Conservation (phyloP, 306 rosid species). For the Notholithocarpus densiflorus region DNA sequence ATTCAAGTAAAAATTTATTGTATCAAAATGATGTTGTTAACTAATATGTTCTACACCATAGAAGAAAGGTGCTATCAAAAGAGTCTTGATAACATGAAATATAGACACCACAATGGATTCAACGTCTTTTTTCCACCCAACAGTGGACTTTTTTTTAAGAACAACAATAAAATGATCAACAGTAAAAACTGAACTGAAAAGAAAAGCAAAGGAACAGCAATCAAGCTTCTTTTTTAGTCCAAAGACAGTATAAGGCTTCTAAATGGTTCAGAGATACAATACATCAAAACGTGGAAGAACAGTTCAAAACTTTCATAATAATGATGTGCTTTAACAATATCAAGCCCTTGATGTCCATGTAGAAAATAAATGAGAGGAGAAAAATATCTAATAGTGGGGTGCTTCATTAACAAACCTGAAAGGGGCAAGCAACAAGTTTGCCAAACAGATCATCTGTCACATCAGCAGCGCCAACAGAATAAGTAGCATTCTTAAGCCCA, state of each 20-base stretch:
- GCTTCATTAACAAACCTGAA: conserved; percentile 44
- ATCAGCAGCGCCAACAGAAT: conserved; percentile 56
- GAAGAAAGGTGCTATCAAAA: not conserved
- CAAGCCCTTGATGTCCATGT: conserved; percentile 1
- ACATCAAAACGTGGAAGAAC: not conserved
- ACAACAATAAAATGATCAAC: not conserved
- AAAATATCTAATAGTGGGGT: not conserved
- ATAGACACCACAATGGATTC: not conserved
- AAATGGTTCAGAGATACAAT: not conserved
- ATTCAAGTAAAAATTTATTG: not conserved
- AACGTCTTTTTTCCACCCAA: not conserved
- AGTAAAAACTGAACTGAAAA: not conserved
- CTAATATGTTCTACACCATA: not conserved
- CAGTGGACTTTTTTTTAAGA: not conserved
- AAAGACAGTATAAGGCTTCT: not conserved
- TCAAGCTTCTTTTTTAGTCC: not conserved
- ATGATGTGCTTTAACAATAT: not conserved
- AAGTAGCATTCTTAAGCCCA: conserved; percentile 65
- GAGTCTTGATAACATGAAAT: not conserved
- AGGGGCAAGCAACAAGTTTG: conserved; percentile 55
- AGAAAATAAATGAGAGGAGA: not conserved
- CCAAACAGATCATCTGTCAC: conserved; percentile 58
- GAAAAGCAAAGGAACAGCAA: not conserved
- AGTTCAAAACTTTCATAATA: not conserved
- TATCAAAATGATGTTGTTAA: not conserved